Conservation (phyloP, 1,284 basidiomycete genomes). For the Austroboletus novae-zelandiae region DNA sequence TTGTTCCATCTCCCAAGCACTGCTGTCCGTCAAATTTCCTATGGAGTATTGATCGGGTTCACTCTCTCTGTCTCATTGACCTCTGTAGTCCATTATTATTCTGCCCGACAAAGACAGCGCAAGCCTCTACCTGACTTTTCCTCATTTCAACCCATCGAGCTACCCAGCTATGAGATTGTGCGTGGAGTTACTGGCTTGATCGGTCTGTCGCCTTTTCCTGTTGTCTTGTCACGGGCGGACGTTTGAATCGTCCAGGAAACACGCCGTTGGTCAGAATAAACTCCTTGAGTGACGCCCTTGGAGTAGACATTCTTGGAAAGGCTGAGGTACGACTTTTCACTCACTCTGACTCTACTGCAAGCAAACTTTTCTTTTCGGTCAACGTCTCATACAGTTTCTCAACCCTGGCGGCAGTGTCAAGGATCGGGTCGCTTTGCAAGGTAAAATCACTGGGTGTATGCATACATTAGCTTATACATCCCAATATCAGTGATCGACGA, state of each 20-base stretch:
- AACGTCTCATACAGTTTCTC: slow-evolving; percentile 79
- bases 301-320: no score
- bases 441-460: slow-evolving; percentile 30
- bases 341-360: slow-evolving; percentile 50
- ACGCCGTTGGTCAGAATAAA: slow-evolving; percentile 89
- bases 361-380: slow-evolving; percentile 95
- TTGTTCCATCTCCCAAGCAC: slow-evolving; percentile 40
- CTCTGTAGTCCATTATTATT: slow-evolving; percentile 49
- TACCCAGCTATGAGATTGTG: slow-evolving; percentile 73
- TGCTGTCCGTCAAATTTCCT: slow-evolving; percentile 49
- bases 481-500: slow-evolving; percentile 78
- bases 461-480: background rate
- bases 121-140: slow-evolving; percentile 33
- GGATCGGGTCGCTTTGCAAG: slow-evolving; percentile 85
- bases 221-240: no score
- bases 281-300: slow-evolving; percentile 69
- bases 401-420: slow-evolving; percentile 99
- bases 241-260: no score
- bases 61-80: slow-evolving; percentile 66
- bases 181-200: slow-evolving; percentile 63
- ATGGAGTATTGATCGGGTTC: slow-evolving; percentile 69
- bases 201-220: no score
- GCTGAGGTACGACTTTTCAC: slow-evolving; percentile 34
- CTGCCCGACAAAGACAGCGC: slow-evolving; percentile 40
- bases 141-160: slow-evolving; percentile 65